Evolutionary conservation across 2,329 filamentous ascomycete genomes (phyloP).

Genomic region (Colletotrichum sp.): DNA sequence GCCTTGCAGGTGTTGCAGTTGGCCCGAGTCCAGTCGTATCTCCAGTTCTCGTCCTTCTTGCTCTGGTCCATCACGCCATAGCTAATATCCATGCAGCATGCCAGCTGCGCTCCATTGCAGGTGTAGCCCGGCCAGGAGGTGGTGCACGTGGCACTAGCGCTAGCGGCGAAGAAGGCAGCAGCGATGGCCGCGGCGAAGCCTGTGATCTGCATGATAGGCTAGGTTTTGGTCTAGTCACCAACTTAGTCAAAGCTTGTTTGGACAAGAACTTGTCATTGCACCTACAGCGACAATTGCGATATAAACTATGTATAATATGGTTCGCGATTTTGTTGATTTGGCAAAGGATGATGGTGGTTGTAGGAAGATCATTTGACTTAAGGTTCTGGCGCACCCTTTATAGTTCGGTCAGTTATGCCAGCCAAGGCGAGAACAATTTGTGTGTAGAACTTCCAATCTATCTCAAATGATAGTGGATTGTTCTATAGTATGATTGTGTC

Average conservation of each 20-base stretch:
- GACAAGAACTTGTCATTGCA: not conserved
- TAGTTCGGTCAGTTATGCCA: not conserved
- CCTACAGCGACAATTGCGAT: not conserved
- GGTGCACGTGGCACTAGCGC: not conserved
- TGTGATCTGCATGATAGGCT: not conserved
- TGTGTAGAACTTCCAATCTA: not conserved
- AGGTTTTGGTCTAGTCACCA: not conserved
- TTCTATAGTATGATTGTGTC: not conserved
- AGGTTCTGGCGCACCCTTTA: not conserved
- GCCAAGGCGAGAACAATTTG: not conserved
- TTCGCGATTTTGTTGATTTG: not conserved
- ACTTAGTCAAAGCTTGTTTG: not conserved
- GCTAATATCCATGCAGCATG: not conserved
- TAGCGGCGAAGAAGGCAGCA: not conserved
- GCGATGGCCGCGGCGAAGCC: not conserved
- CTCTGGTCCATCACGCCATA: not conserved
- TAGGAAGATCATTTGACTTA: not conserved
- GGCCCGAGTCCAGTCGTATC: not conserved
- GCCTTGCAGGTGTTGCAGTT: not conserved
- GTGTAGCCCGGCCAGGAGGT: not conserved
- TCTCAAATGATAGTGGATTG: not conserved
- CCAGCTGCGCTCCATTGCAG: not conserved
- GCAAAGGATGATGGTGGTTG: not conserved
- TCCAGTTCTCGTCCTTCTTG: not conserved
- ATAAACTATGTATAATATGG: not conserved